Conservation (phyloP, 2,329 filamentous ascomycete species). For the Didymella pomorum region DNA sequence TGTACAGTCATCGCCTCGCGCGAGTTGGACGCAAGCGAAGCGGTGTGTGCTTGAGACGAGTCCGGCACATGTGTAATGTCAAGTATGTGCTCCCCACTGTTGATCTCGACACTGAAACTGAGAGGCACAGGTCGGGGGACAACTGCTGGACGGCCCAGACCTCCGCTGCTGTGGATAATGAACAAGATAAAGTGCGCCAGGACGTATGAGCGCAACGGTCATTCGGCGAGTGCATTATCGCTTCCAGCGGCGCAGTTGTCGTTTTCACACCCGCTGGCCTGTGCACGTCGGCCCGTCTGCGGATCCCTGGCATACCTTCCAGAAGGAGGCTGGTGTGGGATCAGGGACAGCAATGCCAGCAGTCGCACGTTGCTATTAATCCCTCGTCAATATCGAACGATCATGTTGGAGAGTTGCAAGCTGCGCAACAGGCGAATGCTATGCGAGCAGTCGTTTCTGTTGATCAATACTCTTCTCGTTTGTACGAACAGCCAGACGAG, state of each 20-base stretch:
- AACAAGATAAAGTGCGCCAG: neutral
- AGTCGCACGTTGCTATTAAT: neutral
- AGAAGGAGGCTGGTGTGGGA: neutral
- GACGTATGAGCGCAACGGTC: neutral
- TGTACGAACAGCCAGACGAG: neutral
- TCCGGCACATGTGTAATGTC: neutral
- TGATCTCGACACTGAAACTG: neutral
- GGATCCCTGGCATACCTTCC: neutral
- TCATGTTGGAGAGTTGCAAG: neutral
- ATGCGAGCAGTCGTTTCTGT: neutral
- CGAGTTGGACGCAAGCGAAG: neutral
- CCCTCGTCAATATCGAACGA: neutral
- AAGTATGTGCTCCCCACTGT: neutral
- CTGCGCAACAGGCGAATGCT: neutral
- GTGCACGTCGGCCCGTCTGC: neutral
- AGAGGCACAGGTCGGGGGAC: neutral
- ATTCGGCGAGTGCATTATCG: neutral
- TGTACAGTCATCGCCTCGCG: neutral
- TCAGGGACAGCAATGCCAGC: neutral
- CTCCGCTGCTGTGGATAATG: neutral
- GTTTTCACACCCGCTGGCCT: neutral
- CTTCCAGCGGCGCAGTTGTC: neutral
- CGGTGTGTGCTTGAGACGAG: neutral
- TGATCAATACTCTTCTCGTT: neutral
- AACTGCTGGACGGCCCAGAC: neutral